Conservation (phyloP, 305 asterid species). For the Fraxinus dipetala region DNA sequence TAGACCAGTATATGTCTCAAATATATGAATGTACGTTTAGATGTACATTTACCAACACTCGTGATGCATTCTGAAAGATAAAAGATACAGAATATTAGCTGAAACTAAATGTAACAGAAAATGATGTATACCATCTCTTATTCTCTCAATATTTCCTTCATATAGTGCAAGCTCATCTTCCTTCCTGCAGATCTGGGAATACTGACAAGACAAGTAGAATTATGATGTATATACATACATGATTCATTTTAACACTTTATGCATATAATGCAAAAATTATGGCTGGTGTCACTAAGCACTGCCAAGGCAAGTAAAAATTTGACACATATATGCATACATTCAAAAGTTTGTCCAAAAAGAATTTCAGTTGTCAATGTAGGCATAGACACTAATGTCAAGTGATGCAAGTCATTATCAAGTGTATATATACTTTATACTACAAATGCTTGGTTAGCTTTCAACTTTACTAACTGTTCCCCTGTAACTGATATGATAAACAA, state of each 20-base stretch:
- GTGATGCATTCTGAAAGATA: not conserved
- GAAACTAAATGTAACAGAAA: not conserved
- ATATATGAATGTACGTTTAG: not conserved
- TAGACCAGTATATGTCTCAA: not conserved
- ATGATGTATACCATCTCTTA: conserved; percentile 32
- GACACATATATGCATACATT: not conserved
- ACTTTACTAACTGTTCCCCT: not conserved
- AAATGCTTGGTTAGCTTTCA: not conserved
- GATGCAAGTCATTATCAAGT: not conserved
- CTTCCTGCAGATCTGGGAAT: conserved; percentile 25
- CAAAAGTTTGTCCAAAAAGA: not conserved
- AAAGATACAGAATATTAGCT: not conserved
- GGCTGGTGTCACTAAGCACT: not conserved
- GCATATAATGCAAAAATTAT: not conserved
- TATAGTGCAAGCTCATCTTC: conserved; percentile 36
- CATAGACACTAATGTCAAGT: not conserved
- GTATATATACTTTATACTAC: not conserved
- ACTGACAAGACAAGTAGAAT: conserved; percentile 27
- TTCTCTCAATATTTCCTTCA: conserved; percentile 31
- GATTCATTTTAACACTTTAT: not conserved
- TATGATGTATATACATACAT: not conserved
- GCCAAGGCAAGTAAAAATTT: not conserved
- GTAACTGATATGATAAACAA: not conserved
- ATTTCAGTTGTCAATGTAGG: not conserved
- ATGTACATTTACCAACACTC: not conserved